Conservation (phyloP, 768 basidiomycete species). For the Kwoniella pini region DNA sequence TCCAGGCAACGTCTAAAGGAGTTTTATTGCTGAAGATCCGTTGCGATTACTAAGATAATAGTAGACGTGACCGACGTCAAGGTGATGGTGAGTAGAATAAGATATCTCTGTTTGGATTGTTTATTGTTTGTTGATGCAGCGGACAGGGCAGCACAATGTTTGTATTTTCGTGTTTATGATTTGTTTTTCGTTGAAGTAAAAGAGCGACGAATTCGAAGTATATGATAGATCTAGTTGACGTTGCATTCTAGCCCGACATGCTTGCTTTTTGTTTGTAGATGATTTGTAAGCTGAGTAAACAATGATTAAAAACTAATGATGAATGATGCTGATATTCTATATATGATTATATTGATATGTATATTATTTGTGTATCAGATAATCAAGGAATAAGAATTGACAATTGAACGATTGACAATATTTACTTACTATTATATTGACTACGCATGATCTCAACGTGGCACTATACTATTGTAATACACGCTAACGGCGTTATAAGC, state of each 20-base stretch:
- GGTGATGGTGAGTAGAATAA: too few relatives aligned
- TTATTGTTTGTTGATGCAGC: neutral
- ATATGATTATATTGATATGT: too few relatives aligned
- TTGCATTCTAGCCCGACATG: neutral
- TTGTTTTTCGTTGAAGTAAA: neutral
- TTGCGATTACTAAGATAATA: too few relatives aligned
- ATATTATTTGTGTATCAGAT: too few relatives aligned
- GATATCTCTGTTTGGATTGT: neutral
- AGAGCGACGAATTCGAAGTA: too few relatives aligned
- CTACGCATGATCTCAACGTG: slow-evolving; percentile 1
- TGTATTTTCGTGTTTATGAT: neutral
- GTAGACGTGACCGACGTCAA: too few relatives aligned
- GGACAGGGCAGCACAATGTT: neutral
- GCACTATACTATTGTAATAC: neutral
- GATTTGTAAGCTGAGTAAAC: too few relatives aligned
- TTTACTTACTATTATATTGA: too few relatives aligned
- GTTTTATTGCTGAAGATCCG: too few relatives aligned
- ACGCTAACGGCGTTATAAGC: slow-evolving; percentile 7
- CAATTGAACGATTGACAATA: neutral
- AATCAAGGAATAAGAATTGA: neutral
- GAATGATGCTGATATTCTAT: too few relatives aligned
- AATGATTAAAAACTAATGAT: too few relatives aligned
- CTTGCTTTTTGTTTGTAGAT: too few relatives aligned
- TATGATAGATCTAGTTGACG: neutral
- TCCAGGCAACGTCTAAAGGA: neutral